A percentile compares a stretch with the other conserved stretches of the same genome.
Evolutionary conservation across 2,329 filamentous ascomycete species (phyloP).

Genomic region (Cryphonectria japonica): DNA sequence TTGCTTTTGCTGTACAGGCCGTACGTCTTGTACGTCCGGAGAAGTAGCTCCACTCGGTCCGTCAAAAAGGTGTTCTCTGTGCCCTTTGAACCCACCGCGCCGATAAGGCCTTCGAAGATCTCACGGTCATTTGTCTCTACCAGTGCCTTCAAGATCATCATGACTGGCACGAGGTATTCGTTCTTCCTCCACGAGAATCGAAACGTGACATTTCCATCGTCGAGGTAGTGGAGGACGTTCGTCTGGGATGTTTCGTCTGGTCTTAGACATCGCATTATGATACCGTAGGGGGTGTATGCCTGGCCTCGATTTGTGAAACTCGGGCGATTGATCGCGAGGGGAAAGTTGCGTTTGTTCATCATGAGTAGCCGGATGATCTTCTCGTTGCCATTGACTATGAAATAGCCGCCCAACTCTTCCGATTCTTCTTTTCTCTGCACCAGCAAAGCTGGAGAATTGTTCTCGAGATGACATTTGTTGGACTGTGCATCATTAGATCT

Average conservation of each 20-base stretch:
- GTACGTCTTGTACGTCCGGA: conserved; percentile 93
- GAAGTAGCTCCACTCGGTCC: conserved; percentile 87
- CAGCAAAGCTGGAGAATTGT: conserved; percentile 78
- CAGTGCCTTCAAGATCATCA: conserved; percentile 96
- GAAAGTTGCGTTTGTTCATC: conserved; percentile 88
- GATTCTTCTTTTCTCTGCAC: conserved; percentile 91
- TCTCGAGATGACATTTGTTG: conserved; percentile 87
- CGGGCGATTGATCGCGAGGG: conserved; percentile 88
- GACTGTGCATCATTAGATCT: conserved; percentile 55
- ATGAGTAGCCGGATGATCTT: conserved; percentile 94
- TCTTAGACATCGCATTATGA: conserved; percentile 88
- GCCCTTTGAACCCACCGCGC: conserved; percentile 74
- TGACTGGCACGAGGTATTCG: conserved; percentile 91
- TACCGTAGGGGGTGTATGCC: conserved; percentile 86
- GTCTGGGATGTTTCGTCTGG: conserved; percentile 99
- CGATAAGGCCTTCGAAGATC: conserved; percentile 92
- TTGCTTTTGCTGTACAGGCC: conserved; percentile 79
- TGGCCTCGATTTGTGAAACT: conserved; percentile 88
- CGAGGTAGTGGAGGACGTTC: conserved; percentile 94
- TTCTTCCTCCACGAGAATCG: conserved; percentile 98
- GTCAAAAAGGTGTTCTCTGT: conserved; percentile 90
- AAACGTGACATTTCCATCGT: conserved; percentile 94
- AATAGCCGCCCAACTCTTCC: conserved; percentile 95
- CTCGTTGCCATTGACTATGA: conserved; percentile 96
- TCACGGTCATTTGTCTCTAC: conserved; percentile 96